phyloP scores from a whole-genome alignment of 371 early-diverging fungal species.

The Funneliformis caledonium region DNA sequence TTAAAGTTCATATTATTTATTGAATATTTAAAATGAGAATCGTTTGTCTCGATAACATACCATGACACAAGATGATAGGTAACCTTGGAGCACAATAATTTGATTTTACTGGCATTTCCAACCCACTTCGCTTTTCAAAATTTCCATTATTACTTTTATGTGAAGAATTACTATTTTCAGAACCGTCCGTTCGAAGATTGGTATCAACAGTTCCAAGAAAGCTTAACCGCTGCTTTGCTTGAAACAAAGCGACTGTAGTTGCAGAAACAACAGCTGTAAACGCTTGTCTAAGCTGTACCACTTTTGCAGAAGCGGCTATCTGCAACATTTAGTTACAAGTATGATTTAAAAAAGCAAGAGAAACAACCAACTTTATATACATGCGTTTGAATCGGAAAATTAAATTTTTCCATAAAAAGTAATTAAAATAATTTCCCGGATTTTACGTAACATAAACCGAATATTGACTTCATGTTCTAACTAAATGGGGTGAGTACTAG shows the following conservation, averaged over 20 bases:
- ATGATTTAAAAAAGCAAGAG: not conserved
- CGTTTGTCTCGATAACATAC: slow-evolving; percentile 44
- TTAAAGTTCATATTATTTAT: not conserved
- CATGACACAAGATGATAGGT: slow-evolving; percentile 89
- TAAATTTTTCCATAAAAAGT: too few relatives aligned
- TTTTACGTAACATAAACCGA: too few relatives aligned
- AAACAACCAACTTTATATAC: not conserved
- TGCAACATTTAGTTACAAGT: not conserved
- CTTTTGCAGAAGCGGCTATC: not conserved
- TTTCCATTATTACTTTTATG: not conserved
- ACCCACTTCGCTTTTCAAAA: slow-evolving; percentile 37
- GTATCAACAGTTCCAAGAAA: not conserved
- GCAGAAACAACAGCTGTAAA: not conserved
- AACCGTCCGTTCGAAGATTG: not conserved
- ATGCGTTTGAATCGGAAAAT: not conserved
- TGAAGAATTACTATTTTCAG: not conserved
- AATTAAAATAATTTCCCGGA: too few relatives aligned
- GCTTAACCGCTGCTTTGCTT: slow-evolving; percentile 9
- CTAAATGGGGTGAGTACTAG: too few relatives aligned
- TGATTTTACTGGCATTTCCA: slow-evolving; percentile 59
- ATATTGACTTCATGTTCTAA: too few relatives aligned
- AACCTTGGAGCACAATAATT: slow-evolving; percentile 75
- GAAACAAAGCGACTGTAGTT: not conserved
- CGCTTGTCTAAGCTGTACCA: not conserved
- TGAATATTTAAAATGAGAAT: slow-evolving; percentile 4